Percentiles rank a stretch among this genome's conserved stretches.
Conservation (phyloP, 257 asterid species). For the Ilex asprella region DNA sequence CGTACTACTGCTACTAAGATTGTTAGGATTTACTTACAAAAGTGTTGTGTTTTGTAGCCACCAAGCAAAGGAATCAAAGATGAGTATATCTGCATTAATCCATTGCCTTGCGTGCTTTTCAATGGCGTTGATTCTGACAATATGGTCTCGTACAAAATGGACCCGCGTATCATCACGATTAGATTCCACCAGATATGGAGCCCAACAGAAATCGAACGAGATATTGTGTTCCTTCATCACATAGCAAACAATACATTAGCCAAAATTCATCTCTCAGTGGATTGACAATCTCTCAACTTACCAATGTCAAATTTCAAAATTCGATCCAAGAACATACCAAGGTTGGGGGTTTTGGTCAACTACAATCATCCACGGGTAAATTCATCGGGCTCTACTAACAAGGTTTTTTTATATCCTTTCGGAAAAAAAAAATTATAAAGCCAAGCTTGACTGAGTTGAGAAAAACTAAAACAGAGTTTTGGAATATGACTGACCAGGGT, state of each 20-base stretch:
- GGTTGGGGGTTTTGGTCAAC: too few relatives aligned
- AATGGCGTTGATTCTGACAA: conserved; percentile 37
- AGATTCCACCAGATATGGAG: conserved; percentile 60
- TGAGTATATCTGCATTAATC: conserved; percentile 34
- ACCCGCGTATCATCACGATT: conserved; percentile 51
- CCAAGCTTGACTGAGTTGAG: too few relatives aligned
- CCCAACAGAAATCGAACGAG: conserved; percentile 53
- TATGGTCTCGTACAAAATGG: conserved; percentile 32
- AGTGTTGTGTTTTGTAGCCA: background rate
- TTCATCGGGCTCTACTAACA: too few relatives aligned
- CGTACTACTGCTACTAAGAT: background rate
- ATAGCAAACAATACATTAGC: too few relatives aligned
- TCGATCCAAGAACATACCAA: too few relatives aligned
- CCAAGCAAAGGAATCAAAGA: background rate
- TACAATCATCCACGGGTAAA: too few relatives aligned
- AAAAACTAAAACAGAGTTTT: background rate
- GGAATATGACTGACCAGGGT: background rate
- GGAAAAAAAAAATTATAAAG: too few relatives aligned
- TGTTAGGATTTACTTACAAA: background rate
- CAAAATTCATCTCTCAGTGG: too few relatives aligned
- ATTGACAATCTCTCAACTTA: too few relatives aligned
- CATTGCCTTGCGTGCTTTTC: conserved; percentile 41
- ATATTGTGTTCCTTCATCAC: conserved; percentile 37
- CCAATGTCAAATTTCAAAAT: too few relatives aligned
- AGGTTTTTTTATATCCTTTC: too few relatives aligned